Base-by-base conservation (phyloP, 164 flowering plant species). In the Houttuynia cordata region DNA sequence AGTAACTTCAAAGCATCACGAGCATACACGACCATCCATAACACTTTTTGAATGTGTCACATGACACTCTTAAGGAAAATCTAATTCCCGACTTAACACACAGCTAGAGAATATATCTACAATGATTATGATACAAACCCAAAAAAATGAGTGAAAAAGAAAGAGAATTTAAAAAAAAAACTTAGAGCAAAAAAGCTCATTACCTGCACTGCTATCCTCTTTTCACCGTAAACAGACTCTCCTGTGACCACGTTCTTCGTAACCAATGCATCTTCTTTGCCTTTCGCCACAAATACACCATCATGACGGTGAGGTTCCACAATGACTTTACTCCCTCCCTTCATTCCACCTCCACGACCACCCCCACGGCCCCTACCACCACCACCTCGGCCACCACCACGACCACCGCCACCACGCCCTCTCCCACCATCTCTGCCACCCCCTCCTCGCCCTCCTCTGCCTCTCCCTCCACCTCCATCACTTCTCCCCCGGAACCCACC, bases 201-300 rank as follows among this genome's bases (percentile, higher is more conserved):
- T 19, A 92, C 96, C 96, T 87, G 96, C 51, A 89, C 88, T 56
- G 92, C 73, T 50, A 93, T 70, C 45, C 97, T 76, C 78, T 93
- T 93, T 82, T 88, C 99, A 21, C 88, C 90, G 65, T 88, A 90
- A 20, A 88, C 97, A 18, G 92, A 81, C 61, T 86, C 97, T 22
- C 98, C 96, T 34, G 84, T 82, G 4, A 80, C 97, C 83, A 88
- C 25, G 62, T 93, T 93, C 78, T 81, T 93, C 5, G 97, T 93
- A n/a, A 84, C 89, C 65, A 93, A 83, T 23, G 96, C 95, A 69
- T 93, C 96, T 67, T 93, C 91, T 68, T 90, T 93, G 6, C 97
- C 97, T 76, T 86, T 90, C 4, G 92, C 96, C 59, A 93, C 76
- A 61, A 93, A 93, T 15, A 93, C 87, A 0, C 99, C 97, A 23